Percentiles rank a stretch among this genome's conserved stretches.
phyloP scores from a whole-genome alignment of 164 flowering plant genomes.

The Kalanchoe fedtschenkoi region DNA sequence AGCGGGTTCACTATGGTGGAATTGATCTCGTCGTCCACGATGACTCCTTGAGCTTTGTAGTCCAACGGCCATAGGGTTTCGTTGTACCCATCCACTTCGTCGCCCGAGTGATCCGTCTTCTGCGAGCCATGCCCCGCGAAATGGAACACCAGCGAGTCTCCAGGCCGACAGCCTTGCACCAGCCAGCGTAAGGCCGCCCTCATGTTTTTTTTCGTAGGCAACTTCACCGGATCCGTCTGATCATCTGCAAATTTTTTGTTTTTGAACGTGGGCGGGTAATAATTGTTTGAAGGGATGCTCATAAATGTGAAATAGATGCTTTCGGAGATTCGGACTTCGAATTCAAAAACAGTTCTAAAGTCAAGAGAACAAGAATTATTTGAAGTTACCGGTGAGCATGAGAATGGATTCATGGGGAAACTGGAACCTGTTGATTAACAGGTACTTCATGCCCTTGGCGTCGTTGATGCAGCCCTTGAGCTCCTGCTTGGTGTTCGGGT shows the following conservation, averaged over 20 bases:
- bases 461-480: constrained; percentile 31
- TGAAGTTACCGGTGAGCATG: constrained; percentile 53
- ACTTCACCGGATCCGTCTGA: constrained; percentile 28
- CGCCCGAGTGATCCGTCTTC: constrained; percentile 25
- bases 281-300: no score
- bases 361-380: neutral
- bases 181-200: constrained; percentile 59
- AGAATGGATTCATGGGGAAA: constrained; percentile 43
- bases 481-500: constrained; percentile 15
- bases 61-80: constrained; percentile 75
- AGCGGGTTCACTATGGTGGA: constrained; percentile 59
- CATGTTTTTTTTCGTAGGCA: constrained; percentile 63
- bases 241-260: constrained; percentile 35
- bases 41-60: constrained; percentile 43
- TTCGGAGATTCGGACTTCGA: no score
- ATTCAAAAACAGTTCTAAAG: neutral
- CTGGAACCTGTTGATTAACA: constrained; percentile 15
- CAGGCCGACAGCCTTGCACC: constrained; percentile 38
- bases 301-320: no score
- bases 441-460: constrained; percentile 18
- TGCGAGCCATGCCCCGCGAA: constrained; percentile 75
- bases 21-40: constrained; percentile 75
- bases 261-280: no score
- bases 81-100: constrained; percentile 70
- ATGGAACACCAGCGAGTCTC: constrained; percentile 81